Base-by-base conservation (phyloP, 2,329 filamentous ascomycete species). In the Diaporthe nobilis region DNA sequence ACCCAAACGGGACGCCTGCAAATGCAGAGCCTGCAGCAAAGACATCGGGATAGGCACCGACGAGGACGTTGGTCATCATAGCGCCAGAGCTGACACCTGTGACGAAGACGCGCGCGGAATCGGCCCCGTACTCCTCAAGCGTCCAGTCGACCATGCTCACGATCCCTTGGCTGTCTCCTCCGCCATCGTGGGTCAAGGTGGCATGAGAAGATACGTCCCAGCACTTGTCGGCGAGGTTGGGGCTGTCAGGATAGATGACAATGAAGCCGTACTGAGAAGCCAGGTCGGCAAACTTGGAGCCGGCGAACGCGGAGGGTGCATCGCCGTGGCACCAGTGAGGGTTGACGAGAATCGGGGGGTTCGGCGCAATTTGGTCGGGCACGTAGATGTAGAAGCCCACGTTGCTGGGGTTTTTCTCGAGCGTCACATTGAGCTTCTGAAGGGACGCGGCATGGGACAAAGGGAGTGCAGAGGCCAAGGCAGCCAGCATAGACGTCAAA, bases 321-420 rank as follows among this genome's bases (percentile, higher is more conserved):
- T 86, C 87, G 37, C 90, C 90, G 65, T 86, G 85, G 82, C 91
- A 92, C 85, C 88, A 91, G 83, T 91, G 88, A 49, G 88, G 86
- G 76, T 88, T 90, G 47, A 91, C 88, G 17, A 91, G 83, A 67
- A 92, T 84, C 3, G 87, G 86, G 0, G 90, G 89, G 8, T 81
- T 85, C 1, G 84, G 70, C 3, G 85, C 83, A 1, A 87, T 80
- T 22, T 78, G 77, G 78, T 86, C 85, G 1, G 87, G 86, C 7
- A 88, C 85, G 80, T 87, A 87, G 75, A 91, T 88, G 83, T 87
- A 89, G 82, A 91, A 90, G 22, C 82, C 83, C 6, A 87, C 87
- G 42, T 87, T 86, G 25, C 85, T 86, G 0, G 89, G 89, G 72
- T 89, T 90, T 37, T 88, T 84, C 20, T 83, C 83, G 77, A 87